A percentile compares a stretch with the other conserved stretches of the same genome.
Evolutionary conservation across 306 rosid species (phyloP).

Genomic region (Vicia villosa): DNA sequence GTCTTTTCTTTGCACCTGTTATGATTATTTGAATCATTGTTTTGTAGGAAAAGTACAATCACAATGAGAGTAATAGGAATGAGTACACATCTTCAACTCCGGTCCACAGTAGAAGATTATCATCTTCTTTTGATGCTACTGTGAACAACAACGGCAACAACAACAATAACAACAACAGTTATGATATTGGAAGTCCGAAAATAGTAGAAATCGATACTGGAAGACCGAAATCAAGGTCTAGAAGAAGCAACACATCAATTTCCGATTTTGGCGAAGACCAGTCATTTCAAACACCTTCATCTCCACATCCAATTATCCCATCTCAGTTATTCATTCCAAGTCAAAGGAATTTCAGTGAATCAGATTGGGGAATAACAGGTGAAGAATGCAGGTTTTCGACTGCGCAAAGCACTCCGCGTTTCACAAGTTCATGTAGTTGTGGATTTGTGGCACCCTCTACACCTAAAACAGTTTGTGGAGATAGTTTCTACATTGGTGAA

Average conservation of each 20-base stretch:
- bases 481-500: constrained; percentile 49
- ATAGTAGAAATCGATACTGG: constrained; percentile 92
- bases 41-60: constrained; percentile 75
- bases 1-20: not conserved
- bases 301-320: constrained; percentile 58
- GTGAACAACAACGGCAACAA: constrained; percentile 19
- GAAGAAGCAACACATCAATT: constrained; percentile 68
- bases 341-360: constrained; percentile 45
- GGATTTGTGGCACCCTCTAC: constrained; percentile 54
- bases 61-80: constrained; percentile 54
- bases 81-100: constrained; percentile 58
- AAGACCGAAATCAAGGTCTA: constrained; percentile 77
- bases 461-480: constrained; percentile 56
- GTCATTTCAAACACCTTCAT: constrained; percentile 48
- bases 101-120: constrained; percentile 68
- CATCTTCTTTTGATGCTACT: constrained; percentile 61
- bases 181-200: constrained; percentile 72
- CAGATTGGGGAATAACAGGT: constrained; percentile 76
- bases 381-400: constrained; percentile 78
- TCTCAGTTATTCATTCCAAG: constrained; percentile 48
- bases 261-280: constrained; percentile 78
- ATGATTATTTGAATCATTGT: not conserved
- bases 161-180: not conserved
- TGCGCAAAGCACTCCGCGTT: constrained; percentile 92
- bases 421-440: constrained; percentile 52